These are phyloP conservation scores for Neurospora pannonica DNA, from an alignment of 495 filamentous ascomycete genomes.

Conservation along the genomic window DNA sequence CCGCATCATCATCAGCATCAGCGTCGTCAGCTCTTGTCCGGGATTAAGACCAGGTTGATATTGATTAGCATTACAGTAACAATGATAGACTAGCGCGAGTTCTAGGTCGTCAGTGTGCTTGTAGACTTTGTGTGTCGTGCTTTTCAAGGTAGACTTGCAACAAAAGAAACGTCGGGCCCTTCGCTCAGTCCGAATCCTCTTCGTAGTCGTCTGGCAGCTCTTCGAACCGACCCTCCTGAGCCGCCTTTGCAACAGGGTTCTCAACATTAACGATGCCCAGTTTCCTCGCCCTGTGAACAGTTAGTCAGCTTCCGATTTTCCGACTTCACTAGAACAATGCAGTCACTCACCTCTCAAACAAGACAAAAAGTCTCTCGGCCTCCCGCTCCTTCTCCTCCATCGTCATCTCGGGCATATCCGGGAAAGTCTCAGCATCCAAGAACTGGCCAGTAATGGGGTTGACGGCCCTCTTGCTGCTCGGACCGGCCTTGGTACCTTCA, in stretches of 20 bases:
- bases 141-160: neutral
- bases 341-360: constrained; percentile 72
- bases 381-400: constrained; percentile 87
- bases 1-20: neutral
- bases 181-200: neutral
- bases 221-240: constrained; percentile 69
- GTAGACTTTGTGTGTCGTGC: neutral
- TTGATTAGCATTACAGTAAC: neutral
- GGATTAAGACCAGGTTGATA: neutral
- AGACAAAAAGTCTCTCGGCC: constrained; percentile 83
- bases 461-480: constrained; percentile 28
- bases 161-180: neutral
- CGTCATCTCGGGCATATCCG: constrained; percentile 63
- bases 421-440: constrained; percentile 54
- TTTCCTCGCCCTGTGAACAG: constrained; percentile 53
- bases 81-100: neutral
- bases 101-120: neutral
- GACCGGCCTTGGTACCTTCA: constrained; percentile 1
- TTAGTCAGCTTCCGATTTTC: neutral
- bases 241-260: constrained; percentile 74
- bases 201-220: constrained; percentile 48
- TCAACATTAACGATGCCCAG: constrained; percentile 76
- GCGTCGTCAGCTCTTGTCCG: neutral
- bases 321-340: neutral
- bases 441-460: constrained; percentile 92